Evolutionary conservation across 1,284 basidiomycete genomes (phyloP), one percentile per base, ranked within the genome.

Genomic region (Apiotrichum gracile): DNA sequence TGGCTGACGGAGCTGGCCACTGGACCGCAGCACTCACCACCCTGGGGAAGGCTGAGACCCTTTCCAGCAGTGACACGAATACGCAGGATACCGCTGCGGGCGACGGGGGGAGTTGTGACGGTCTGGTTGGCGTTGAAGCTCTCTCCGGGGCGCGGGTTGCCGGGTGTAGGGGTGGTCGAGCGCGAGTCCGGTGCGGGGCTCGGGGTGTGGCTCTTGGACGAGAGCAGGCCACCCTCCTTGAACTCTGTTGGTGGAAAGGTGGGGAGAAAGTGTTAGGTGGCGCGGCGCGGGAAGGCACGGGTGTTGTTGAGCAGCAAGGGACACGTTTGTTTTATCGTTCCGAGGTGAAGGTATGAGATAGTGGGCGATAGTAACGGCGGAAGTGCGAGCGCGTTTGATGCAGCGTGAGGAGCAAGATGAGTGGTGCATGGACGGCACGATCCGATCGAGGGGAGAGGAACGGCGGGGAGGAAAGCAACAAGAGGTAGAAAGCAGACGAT

Each of bases 1-100:
- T 17, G 25, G 25, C 35, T 37, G 35, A 37, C 35, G 19, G 17
- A 8, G 35, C 19, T 7, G 39, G 4, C 9, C 26, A 4, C 2
- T 25, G 22, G 39, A n/a, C n/a, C 16, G n/a, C 42, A 24, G 24
- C 12, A 40, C 25, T 58, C 47, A 76, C 75, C 70, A 47, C 75
- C 75, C 49, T 72, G 66, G 29, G 81, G 80, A 27, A 82, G 61
- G 29, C 64, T 66, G 27, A 82, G 69, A n/a, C 76, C 78, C 49
- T 77, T 76, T 1, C 78, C 80, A 47, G 79, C 79, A 37, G 81
- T 78, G 39, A 82, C 79, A 21, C 79, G 70, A 62, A 82, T 81
- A 58, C 80, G 78, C 45, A 82, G 69, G 58, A 82, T 75, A 51
- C 81, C 81, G 27, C 72, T 76, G 51, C 77, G 69, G 0, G 74